Percentiles rank a stretch among this genome's conserved stretches.
phyloP scores from a whole-genome alignment of 805 yeast species.

The Candida boidinii region DNA sequence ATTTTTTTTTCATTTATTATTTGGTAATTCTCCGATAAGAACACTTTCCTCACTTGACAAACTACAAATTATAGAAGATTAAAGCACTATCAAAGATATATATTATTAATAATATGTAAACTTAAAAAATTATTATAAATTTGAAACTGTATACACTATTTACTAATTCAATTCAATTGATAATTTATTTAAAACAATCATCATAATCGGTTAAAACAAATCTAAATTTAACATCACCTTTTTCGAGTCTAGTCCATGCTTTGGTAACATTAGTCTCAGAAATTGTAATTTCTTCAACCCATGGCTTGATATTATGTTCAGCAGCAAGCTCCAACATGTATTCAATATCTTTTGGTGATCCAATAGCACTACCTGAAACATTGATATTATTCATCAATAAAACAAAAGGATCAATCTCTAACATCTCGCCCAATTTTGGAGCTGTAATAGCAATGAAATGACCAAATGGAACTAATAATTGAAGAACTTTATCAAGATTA shows the following conservation, averaged over 20 bases:
- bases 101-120: too few relatives aligned
- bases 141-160: too few relatives aligned
- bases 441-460: conserved; percentile 21
- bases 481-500: conserved; percentile 14
- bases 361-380: conserved; percentile 31
- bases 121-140: too few relatives aligned
- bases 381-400: conserved; percentile 23
- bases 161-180: too few relatives aligned
- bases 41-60: too few relatives aligned
- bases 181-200: conserved; percentile 29
- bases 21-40: too few relatives aligned
- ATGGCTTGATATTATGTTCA: conserved; percentile 47
- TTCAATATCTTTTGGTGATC: conserved; percentile 53
- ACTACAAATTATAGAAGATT: too few relatives aligned
- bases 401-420: conserved; percentile 25
- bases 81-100: too few relatives aligned
- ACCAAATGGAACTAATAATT: conserved; percentile 23
- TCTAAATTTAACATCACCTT: conserved; percentile 56
- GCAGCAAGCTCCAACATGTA: conserved; percentile 62
- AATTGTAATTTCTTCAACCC: conserved; percentile 55
- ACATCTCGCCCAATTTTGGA: conserved; percentile 27
- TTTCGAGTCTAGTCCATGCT: conserved; percentile 46
- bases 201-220: conserved; percentile 52
- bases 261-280: conserved; percentile 41
- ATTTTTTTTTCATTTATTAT: too few relatives aligned